Base-by-base conservation (phyloP, 2,329 filamentous ascomycete species). In the Talaromyces verruculosus region DNA sequence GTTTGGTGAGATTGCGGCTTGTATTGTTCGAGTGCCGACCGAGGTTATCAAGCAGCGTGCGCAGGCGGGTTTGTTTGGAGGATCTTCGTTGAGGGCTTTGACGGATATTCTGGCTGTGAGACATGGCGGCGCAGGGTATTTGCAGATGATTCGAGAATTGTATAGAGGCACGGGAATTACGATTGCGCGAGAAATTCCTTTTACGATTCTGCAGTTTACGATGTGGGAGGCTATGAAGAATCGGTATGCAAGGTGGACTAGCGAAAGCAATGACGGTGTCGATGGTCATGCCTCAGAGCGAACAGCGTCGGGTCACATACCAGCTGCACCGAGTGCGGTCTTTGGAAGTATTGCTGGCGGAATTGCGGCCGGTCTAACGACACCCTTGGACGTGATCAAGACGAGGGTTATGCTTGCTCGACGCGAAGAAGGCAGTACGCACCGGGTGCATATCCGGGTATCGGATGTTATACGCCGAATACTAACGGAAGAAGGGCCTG, bases 21-120 rank as follows among this genome's bases (percentile, higher is more conserved):
- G 95, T 78, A 88, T 93, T 1, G 89, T 99, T 6, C 85, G 95
- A 64, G 95, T 99, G 22, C 95, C 95, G 8, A 98, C 93, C 0
- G 95, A 99, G 77, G 95, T 99, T 4, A 87, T 99, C 73, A 99
- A 99, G 85, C 95, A 98, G 84, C 86, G 96, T 67, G 93, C 95
- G 19, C 95, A 99, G 80, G 95, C 95, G 0, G 88, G 89, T 5
- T 88, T 93, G 73, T 89, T 93, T 79, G 88, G 91, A 5, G 89
- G 88, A 1, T 88, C 87, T 5, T 91, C 88, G 13, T 77, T 87
- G 17, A 81, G 84, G 0, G 89, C 92, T 1, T 82, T 97, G 64
- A 82, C 81, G 65, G 87, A 89, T 67, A 97, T 97, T 63, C 79
- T 92, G 41, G 78, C 81, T 4, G 81, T 83, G 58, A 77, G 80